Evolutionary conservation across 208 protist genomes (phyloP), one percentile per base, ranked within the genome.

Genomic region (Angomonas ambiguus): DNA sequence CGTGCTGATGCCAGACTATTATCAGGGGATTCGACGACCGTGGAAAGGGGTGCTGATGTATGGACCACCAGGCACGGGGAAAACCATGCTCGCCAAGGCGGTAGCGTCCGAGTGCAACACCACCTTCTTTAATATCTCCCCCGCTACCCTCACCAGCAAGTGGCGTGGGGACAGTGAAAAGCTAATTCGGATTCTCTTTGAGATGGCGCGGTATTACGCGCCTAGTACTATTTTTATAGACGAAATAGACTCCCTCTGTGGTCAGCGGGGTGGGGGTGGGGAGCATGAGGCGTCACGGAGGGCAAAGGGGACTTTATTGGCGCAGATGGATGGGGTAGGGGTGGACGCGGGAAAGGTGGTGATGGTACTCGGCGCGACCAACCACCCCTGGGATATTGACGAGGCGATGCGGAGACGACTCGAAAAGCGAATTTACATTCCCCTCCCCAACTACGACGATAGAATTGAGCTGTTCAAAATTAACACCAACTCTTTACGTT

Each of bases 301-400:
- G 24, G 96, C 99, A 1, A 99, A 99, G 75, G 99, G 98, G 20
- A 99, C 99, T 64, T 98, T 99, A 32, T 83, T 99, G 4, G 96
- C 99, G 20, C 98, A 99, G 83, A 92, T 96, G 87, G 91, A 97
- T 62, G 94, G 92, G 38, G 88, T 93, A 5, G 84, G 87, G 25
- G 83, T 92, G 0, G 83, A 91, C 59, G 41, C 61, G 30, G 71
- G 69, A 13, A 92, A 96, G 62, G 76, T 85, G 20, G 92, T 98
- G 20, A 94, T 98, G 82, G 92, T 98, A 33, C 83, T 98, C 22
- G 94, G 90, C 53, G 94, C 94, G 11, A 97, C 91, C 2, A 98
- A 98, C 67, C 87, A 93, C 56, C 94, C 94, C 13, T 96, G 90
- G 85, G 89, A 94, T 56, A 94, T 98, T 58, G 94, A 98, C 78